Evolutionary conservation across 371 early-diverging fungal species (phyloP).

Genomic region (Lichtheimia hyalospora): DNA sequence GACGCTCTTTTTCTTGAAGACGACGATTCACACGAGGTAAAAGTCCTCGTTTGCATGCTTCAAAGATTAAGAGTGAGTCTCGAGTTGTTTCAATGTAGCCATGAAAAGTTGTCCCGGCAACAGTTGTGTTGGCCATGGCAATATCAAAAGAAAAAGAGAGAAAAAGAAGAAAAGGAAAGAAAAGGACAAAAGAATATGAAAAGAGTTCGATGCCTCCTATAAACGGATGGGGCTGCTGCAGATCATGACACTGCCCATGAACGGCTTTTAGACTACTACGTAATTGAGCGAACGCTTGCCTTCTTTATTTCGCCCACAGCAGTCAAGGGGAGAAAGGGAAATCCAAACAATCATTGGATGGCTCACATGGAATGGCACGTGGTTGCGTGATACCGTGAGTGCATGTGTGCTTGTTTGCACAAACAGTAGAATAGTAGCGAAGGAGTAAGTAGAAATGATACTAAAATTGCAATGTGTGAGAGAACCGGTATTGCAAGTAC

Average conservation of each 20-base stretch:
- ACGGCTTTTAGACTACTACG: background rate
- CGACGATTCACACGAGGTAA: slow-evolving; percentile 61
- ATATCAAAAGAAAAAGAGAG: background rate
- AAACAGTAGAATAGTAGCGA: too few relatives aligned
- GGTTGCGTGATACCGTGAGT: slow-evolving; percentile 1
- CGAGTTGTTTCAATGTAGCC: slow-evolving; percentile 57
- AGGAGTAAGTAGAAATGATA: too few relatives aligned
- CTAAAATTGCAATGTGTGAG: too few relatives aligned
- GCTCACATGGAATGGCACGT: slow-evolving; percentile 8
- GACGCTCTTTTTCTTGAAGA: slow-evolving; percentile 60
- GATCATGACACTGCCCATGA: background rate
- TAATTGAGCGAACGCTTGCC: too few relatives aligned
- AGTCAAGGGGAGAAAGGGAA: too few relatives aligned
- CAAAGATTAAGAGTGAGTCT: slow-evolving; percentile 69
- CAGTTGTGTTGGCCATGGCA: slow-evolving; percentile 5
- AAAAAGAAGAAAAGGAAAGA: background rate
- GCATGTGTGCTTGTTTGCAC: too few relatives aligned
- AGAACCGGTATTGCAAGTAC: too few relatives aligned
- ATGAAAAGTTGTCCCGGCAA: slow-evolving; percentile 34
- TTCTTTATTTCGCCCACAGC: too few relatives aligned
- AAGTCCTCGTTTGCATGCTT: slow-evolving; percentile 60
- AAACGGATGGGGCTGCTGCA: background rate
- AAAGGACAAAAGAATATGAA: slow-evolving; percentile 2
- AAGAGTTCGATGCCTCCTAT: slow-evolving; percentile 2
- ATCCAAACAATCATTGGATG: slow-evolving; percentile 3